Evolutionary conservation across 306 rosid species (phyloP).

Genomic region (Rosa persica): DNA sequence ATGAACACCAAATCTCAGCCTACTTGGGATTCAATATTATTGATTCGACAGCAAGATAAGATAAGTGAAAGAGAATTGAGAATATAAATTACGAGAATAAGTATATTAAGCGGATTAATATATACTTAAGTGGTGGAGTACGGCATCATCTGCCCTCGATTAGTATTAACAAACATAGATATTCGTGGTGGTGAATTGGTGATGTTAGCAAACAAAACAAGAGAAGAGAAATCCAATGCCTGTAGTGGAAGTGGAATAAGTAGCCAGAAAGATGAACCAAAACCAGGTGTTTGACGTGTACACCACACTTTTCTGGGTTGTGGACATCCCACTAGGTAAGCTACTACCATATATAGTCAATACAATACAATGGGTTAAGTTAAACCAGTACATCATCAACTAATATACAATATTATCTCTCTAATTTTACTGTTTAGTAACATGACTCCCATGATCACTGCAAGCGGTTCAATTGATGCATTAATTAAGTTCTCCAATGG

Average conservation of each 20-base stretch:
- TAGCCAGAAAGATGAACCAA: background rate
- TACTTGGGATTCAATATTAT: background rate
- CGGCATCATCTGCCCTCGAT: constrained; percentile 42
- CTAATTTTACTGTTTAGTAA: background rate
- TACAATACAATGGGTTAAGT: background rate
- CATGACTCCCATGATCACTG: background rate
- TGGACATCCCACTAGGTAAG: constrained; percentile 44
- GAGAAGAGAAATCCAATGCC: constrained; percentile 21
- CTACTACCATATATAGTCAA: background rate
- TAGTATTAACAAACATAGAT: constrained; percentile 20
- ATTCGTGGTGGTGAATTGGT: constrained; percentile 34
- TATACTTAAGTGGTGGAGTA: constrained; percentile 39
- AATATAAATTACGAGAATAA: background rate
- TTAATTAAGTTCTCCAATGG: no score
- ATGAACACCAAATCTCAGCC: background rate
- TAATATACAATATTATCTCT: background rate
- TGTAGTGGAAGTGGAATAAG: constrained; percentile 11
- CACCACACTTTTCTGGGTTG: constrained; percentile 33
- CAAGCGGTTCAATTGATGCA: no score
- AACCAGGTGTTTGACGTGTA: constrained; percentile 13
- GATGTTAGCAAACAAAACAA: constrained; percentile 21
- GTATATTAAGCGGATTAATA: background rate
- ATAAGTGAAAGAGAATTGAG: background rate
- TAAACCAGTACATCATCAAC: background rate
- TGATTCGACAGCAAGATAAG: constrained; percentile 15